A percentile compares a stretch with the other conserved stretches of the same genome.
These are phyloP conservation scores for Ceratocystis colombiana DNA, from an alignment of 2,329 filamentous ascomycete species.

Conservation along the genomic window DNA sequence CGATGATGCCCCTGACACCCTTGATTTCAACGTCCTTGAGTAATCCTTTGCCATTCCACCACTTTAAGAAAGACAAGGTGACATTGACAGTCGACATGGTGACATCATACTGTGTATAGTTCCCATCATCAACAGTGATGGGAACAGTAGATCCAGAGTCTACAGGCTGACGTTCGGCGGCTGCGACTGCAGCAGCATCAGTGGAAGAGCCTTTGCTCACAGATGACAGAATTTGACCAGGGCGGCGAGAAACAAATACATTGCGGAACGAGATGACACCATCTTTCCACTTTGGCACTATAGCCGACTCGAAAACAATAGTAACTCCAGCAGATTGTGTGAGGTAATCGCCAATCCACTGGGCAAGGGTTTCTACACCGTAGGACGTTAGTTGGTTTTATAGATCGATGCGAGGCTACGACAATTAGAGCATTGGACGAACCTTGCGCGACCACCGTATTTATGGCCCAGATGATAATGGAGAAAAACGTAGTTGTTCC, in stretches of 20 bases:
- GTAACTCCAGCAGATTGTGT: slow-evolving; percentile 88
- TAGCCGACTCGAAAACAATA: slow-evolving; percentile 93
- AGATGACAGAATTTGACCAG: slow-evolving; percentile 68
- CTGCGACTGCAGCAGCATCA: slow-evolving; percentile 74
- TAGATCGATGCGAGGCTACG: not conserved
- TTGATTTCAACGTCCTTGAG: slow-evolving; percentile 88
- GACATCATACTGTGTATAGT: slow-evolving; percentile 95
- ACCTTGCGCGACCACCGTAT: slow-evolving; percentile 93
- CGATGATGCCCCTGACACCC: slow-evolving; percentile 83
- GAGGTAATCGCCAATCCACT: slow-evolving; percentile 90
- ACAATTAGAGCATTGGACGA: slow-evolving; percentile 29
- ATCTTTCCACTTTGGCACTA: slow-evolving; percentile 90
- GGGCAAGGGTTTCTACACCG: slow-evolving; percentile 70
- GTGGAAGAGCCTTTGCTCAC: slow-evolving; percentile 87
- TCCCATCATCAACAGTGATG: slow-evolving; percentile 68
- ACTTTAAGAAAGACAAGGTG: slow-evolving; percentile 92
- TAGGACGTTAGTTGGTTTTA: not conserved
- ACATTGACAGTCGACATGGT: slow-evolving; percentile 94
- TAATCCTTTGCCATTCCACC: slow-evolving; percentile 94
- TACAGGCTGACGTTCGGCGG: slow-evolving; percentile 52
- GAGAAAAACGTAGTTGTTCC: slow-evolving; percentile 98
- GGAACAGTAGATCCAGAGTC: slow-evolving; percentile 34
- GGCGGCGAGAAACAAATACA: slow-evolving; percentile 85
- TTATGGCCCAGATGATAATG: slow-evolving; percentile 77
- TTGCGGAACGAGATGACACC: slow-evolving; percentile 95